A percentile compares a stretch with the other conserved stretches of the same genome.
These are phyloP conservation scores for Polytrichum formosum DNA, from an alignment of 225 moss, liverwort and hornwort genomes.

Conservation along the genomic window DNA sequence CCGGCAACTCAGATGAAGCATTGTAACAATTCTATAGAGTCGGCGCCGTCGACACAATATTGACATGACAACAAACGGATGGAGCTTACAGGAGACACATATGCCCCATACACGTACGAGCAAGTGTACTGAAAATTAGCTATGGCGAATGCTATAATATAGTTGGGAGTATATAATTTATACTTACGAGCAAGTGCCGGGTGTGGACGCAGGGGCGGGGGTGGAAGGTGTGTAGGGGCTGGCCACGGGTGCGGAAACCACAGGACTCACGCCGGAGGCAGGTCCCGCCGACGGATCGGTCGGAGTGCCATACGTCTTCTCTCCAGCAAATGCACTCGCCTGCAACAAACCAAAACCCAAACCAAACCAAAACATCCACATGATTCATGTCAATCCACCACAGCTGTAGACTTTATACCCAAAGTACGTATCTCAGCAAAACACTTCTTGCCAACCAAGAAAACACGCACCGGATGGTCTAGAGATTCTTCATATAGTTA, in stretches of 20 bases:
- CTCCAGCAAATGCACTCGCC: constrained; percentile 9
- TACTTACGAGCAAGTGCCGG: constrained; percentile 31
- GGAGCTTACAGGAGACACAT: neutral
- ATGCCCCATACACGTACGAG: neutral
- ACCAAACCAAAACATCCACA: neutral
- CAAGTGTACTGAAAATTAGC: neutral
- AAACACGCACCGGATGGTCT: too few species aligned
- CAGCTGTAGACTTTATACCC: too few species aligned
- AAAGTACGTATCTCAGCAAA: too few species aligned
- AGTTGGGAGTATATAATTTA: neutral
- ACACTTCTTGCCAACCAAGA: too few species aligned
- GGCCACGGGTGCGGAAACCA: neutral
- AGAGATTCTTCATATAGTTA: too few species aligned
- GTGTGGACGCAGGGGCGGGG: neutral
- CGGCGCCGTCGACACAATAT: neutral
- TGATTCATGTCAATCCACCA: too few species aligned
- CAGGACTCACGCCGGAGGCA: constrained; percentile 10
- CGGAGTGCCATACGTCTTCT: constrained; percentile 34
- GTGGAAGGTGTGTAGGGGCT: constrained; percentile 1
- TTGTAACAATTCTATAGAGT: too few species aligned
- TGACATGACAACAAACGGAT: neutral
- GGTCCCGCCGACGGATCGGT: constrained; percentile 9
- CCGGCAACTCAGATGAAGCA: too few species aligned
- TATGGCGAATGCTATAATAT: neutral
- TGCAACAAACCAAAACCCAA: neutral